Evolutionary conservation across 352 stramenopile genomes (phyloP), one percentile per base, ranked within the genome.

Genomic region (Phytophthora boehmeriae): DNA sequence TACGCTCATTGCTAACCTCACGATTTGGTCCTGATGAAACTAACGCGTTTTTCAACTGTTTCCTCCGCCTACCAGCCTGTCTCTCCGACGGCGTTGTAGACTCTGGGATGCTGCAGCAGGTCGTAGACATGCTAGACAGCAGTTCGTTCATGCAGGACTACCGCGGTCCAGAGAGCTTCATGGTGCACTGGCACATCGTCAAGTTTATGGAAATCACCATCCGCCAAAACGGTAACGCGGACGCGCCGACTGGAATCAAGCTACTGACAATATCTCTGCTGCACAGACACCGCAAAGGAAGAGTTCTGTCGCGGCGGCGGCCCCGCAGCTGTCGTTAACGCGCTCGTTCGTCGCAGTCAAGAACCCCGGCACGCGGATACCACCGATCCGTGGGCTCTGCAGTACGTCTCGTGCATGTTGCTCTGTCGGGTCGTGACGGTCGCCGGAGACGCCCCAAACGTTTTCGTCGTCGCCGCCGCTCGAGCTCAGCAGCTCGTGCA

Each of bases 321-420:
- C 2, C 63, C 66, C 2, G 38, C 48, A 11, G 54, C 71, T 13
- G 43, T 76, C 43, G 73, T 79, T n/a, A 62, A 76, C 25, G 46
- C 59, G 19, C 39, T 72, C 27, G 63, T 66, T 14, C 43, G 48
- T 13, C 54, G 49, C 42, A 66, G 36, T 45, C 63, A 71, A 54
- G 49, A 57, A 19, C 50, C 50, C 43, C 50, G 49, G 39, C 44
- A 58, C n/a, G 34, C 36, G 6, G 56, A 57, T 22, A 34, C 17
- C 47, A 65, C 39, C 38, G 60, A 61, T 38, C 51, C 64, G 0
- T 57, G 51, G n/a, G 69, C 55, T 10, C 57, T 88, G 17, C 68
- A 73, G 30, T 86, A 78, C 42, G 64, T 86, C 19, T 63, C 53
- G n/a, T 88, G 76, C 43, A 76, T 88, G 69, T 45, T 86, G 9